These are phyloP conservation scores for Saitozyma podzolica DNA, from an alignment of 768 basidiomycete species.

Conservation along the genomic window DNA sequence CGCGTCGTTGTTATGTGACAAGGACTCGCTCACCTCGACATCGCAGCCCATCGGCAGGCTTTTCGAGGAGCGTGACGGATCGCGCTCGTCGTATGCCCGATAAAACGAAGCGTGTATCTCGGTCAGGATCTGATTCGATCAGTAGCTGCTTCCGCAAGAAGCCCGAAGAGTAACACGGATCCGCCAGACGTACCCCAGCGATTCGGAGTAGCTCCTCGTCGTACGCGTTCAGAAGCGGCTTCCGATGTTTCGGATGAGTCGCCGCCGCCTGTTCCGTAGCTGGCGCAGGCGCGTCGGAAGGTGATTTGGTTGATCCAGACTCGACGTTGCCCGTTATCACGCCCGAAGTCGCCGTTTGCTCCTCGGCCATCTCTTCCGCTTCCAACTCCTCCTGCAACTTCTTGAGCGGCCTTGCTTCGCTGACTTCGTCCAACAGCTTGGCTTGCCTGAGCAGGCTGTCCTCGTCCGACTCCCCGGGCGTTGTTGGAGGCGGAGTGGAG, in stretches of 20 bases:
- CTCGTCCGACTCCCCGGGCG: constrained; percentile 53
- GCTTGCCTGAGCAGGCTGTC: constrained; percentile 70
- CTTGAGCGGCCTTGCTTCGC: constrained; percentile 81
- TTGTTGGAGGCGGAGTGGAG: constrained; percentile 24
- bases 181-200: constrained; percentile 60
- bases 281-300: not conserved
- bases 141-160: not conserved
- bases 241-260: constrained; percentile 10
- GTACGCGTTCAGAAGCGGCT: constrained; percentile 79
- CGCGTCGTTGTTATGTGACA: not conserved
- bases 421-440: constrained; percentile 75
- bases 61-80: constrained; percentile 16
- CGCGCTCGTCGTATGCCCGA: constrained; percentile 60
- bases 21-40: constrained; percentile 63
- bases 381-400: constrained; percentile 70
- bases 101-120: constrained; percentile 79
- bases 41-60: constrained; percentile 59
- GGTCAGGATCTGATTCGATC: constrained; percentile 65
- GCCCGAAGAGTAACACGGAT: not conserved
- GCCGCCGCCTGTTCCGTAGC: not conserved
- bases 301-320: not conserved
- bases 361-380: constrained; percentile 12
- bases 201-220: constrained; percentile 79
- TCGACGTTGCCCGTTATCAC: not conserved
- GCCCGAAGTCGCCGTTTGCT: not conserved